Base-by-base conservation (phyloP, 192 early-diverging fungal genomes). In the Umbelopsis ramanniana region DNA sequence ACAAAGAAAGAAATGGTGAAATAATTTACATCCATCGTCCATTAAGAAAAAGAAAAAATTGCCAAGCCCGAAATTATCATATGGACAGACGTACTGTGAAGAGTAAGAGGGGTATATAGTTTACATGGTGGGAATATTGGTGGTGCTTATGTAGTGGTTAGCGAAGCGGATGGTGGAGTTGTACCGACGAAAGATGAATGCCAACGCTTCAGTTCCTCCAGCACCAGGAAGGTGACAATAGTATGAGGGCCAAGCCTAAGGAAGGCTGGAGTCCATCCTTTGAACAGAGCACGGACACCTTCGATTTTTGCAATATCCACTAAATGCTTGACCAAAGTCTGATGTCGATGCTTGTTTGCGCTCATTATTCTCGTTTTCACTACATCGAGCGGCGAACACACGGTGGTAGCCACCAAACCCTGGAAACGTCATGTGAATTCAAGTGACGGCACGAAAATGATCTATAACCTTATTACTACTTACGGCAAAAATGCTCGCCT, bases 281-380 rank as follows among this genome's bases (percentile, higher is more conserved):
- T 92, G 77, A 92, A 96, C 22, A 96, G 66, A 7, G 90, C 91
- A 7, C 67, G n/a, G 0, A 85, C 55, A n/a, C 94, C 94, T 83
- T 96, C 94, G 24, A 77, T 79, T 55, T 81, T 81, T 15, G 89
- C 83, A 48, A 91, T 93, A 43, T 85, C 73, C 2, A 85, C 76
- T 72, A 89, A 69, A 74, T 80, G 79, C 54, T 46, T 68, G n/a
- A 74, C 24, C 3, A 69, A 47, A 46, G 52, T 70, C 52, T 75
- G 68, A n/a, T 38, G 66, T 45, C 73, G 74, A 69, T 71, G 73
- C 19, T 38, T 43, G 52, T 72, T 71, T 52, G 86, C 87, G 78
- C 90, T 94, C 94, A 94, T 94, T 43, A 93, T 86, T 29, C 94
- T 85, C 0, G 94, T 93, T 76, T 95, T 95, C 35, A 95, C 86